Base-by-base conservation (phyloP, 1,284 basidiomycete species). In the Apiotrichum akiyoshidainum region DNA sequence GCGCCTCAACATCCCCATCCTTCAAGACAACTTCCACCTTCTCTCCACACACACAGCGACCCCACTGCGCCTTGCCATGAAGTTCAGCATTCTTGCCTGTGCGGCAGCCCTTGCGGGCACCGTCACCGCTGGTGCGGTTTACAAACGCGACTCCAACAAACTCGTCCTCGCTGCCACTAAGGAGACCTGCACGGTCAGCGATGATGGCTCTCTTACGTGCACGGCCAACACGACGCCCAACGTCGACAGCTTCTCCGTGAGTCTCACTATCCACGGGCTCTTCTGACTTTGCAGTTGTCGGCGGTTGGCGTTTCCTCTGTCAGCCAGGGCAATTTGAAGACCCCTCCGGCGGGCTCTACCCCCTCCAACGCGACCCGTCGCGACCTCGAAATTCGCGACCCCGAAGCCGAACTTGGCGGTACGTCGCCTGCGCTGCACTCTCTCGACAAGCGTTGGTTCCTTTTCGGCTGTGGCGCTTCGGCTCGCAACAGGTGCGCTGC, bases 361-460 rank as follows among this genome's bases (percentile, higher is more conserved):
- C 2, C 42, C 8, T 7, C 42, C 17, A 41, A 41, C 10, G 40
- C 40, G 4, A n/a, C 42, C n/a, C n/a, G 16, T 16, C 16, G 14
- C 17, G 40, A 17, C 42, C 19, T 21, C 42, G 42, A n/a, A n/a
- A 1, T 8, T 16, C 26, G 26, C 26, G 16, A 14, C 40, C 40
- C 42, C 12, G 19, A 10, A 8, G 8, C 8, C 42, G 6, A n/a
- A 10, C 19, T 44, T 13, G 19, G 8, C n/a, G 26, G 26, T 7
- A 31, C 26, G 7, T 31, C 26, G 3, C 26, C 26, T 31, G 26
- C 26, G 26, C 26, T 31, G 26, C 26, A 31, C 26, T 31, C 26
- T 31, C 42, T 44, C 19, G 42, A 44, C 42, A 44, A 44, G 42
- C 42, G 42, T n/a, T 44, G 42, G 42, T 44, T 44, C 42, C 42